phyloP scores from a whole-genome alignment of 2,329 filamentous ascomycete species.

The Colletotrichum noveboracense region DNA sequence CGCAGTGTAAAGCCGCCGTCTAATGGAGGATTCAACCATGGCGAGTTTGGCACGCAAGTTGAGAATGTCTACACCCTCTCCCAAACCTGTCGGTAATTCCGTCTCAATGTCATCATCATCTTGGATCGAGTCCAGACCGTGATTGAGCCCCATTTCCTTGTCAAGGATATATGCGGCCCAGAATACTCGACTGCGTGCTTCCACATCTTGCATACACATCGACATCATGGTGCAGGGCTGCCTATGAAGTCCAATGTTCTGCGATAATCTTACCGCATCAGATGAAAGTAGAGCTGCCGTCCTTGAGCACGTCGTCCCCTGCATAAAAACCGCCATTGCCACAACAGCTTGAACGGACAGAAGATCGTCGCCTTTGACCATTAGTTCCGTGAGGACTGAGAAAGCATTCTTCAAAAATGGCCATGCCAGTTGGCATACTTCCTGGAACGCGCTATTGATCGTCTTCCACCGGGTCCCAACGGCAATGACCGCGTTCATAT shows the following conservation, averaged over 20 bases:
- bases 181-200: slow-evolving; percentile 15
- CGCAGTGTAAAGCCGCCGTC: slow-evolving; percentile 12
- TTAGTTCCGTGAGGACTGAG: slow-evolving; percentile 2
- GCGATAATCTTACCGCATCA: slow-evolving; percentile 1
- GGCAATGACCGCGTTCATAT: slow-evolving; percentile 4
- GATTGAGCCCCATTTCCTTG: slow-evolving; percentile 9
- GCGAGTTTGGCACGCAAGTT: slow-evolving; percentile 16
- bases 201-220: slow-evolving; percentile 1
- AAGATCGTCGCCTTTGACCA: slow-evolving; percentile 1
- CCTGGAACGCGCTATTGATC: slow-evolving; percentile 6
- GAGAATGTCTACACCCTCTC: neutral
- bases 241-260: slow-evolving; percentile 17
- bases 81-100: neutral
- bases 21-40: slow-evolving; percentile 17
- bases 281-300: slow-evolving; percentile 7
- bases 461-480: slow-evolving; percentile 9
- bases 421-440: slow-evolving; percentile 14
- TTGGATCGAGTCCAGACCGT: slow-evolving; percentile 8
- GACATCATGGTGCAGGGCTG: slow-evolving; percentile 7
- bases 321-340: slow-evolving; percentile 17
- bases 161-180: slow-evolving; percentile 21
- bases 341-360: slow-evolving; percentile 13
- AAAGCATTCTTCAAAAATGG: slow-evolving; percentile 19
- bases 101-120: slow-evolving; percentile 16
- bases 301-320: slow-evolving; percentile 8